phyloP scores from a whole-genome alignment of 306 rosid species.

The Prunus davidiana region DNA sequence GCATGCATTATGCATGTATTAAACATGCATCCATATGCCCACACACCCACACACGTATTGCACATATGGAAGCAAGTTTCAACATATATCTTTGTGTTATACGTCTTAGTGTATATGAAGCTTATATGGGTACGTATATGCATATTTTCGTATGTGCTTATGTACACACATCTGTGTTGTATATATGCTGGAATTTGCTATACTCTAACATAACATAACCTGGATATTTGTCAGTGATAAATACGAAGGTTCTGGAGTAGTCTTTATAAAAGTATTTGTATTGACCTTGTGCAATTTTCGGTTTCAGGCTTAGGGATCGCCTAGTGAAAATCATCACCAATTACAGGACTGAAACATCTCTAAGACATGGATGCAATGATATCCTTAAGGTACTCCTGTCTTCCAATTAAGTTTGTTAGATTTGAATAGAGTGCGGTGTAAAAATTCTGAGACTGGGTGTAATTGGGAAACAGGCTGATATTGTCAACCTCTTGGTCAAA shows the following conservation, averaged over 20 bases:
- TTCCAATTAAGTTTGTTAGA: slow-evolving; percentile 3
- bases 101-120: not conserved
- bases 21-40: not conserved
- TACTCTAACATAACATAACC: not conserved
- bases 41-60: not conserved
- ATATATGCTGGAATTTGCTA: too few species aligned
- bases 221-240: not conserved
- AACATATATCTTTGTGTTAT: too few species aligned
- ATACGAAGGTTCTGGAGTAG: not conserved
- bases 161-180: too few species aligned
- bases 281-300: slow-evolving; percentile 8
- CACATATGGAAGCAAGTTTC: not conserved
- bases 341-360: slow-evolving; percentile 96
- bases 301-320: slow-evolving; percentile 85
- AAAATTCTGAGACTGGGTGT: slow-evolving; percentile 26
- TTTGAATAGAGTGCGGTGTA: slow-evolving; percentile 1
- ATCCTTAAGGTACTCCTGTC: slow-evolving; percentile 69
- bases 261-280: not conserved
- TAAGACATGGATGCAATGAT: slow-evolving; percentile 94
- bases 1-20: too few species aligned
- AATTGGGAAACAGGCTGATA: slow-evolving; percentile 66
- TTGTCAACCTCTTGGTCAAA: slow-evolving; percentile 79
- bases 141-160: too few species aligned
- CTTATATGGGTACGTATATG: not conserved
- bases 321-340: slow-evolving; percentile 87